These are phyloP conservation scores for Sporisorium reilianum DNA, from an alignment of 1,284 basidiomycete genomes.

Conservation along the genomic window DNA sequence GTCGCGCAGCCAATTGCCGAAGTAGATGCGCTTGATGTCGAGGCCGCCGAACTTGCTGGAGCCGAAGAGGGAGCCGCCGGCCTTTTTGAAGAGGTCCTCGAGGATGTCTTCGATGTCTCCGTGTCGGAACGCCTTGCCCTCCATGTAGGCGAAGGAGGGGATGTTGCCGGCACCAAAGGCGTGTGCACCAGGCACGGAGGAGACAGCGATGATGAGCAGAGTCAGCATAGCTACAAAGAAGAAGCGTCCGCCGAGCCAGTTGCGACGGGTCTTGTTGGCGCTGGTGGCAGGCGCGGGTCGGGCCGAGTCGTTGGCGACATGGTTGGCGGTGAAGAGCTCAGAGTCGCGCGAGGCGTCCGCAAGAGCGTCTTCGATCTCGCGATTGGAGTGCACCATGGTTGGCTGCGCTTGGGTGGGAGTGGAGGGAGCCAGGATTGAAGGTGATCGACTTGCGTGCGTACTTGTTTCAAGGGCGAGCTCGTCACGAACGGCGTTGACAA, in stretches of 20 bases:
- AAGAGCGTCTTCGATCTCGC: conserved; percentile 39
- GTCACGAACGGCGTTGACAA: conserved; percentile 44
- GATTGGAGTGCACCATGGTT: conserved; percentile 21
- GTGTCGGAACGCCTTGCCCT: conserved; percentile 63
- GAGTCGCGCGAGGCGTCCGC: conserved; percentile 41
- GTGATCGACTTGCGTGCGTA: no score
- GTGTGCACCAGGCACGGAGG: conserved; percentile 41
- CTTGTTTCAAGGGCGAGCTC: conserved; percentile 30
- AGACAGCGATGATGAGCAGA: conserved; percentile 42
- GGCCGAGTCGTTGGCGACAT: conserved; percentile 1
- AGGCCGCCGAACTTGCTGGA: conserved; percentile 63
- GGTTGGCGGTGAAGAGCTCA: conserved; percentile 8
- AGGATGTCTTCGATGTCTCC: conserved; percentile 64
- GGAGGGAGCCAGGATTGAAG: no score
- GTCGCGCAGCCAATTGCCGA: conserved; percentile 64
- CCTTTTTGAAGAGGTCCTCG: conserved; percentile 58
- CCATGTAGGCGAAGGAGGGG: conserved; percentile 57
- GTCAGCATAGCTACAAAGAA: conserved; percentile 44
- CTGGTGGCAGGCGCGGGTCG: neutral
- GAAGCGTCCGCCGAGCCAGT: conserved; percentile 37
- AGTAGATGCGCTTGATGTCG: conserved; percentile 67
- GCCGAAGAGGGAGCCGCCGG: conserved; percentile 51
- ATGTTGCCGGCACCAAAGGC: conserved; percentile 65
- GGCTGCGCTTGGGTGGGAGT: conserved; percentile 2
- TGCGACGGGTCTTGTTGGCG: conserved; percentile 24